These are phyloP conservation scores for Furcasterigmium furcatum DNA, from an alignment of 2,329 filamentous ascomycete genomes.

Conservation along the genomic window DNA sequence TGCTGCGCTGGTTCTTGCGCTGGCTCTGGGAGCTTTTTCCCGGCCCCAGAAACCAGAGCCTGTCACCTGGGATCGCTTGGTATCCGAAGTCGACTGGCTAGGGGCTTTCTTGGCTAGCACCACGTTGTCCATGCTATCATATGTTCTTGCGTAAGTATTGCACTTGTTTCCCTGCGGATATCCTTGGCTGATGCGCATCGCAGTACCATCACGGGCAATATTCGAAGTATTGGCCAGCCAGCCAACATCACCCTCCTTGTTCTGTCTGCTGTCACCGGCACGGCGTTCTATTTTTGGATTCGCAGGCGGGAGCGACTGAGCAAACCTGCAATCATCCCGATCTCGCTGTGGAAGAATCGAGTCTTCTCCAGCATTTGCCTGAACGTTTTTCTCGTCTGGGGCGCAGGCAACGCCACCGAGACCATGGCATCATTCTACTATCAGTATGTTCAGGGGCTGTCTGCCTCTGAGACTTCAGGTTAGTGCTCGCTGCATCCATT, in stretches of 20 bases:
- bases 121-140: slow-evolving; percentile 45
- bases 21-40: slow-evolving; percentile 35
- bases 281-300: background rate
- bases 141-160: slow-evolving; percentile 46
- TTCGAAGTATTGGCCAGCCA: slow-evolving; percentile 15
- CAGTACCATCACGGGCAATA: background rate
- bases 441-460: slow-evolving; percentile 4
- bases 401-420: slow-evolving; percentile 38
- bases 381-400: slow-evolving; percentile 37
- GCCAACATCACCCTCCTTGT: slow-evolving; percentile 40
- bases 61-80: slow-evolving; percentile 15
- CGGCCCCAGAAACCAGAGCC: slow-evolving; percentile 40
- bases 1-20: slow-evolving; percentile 35
- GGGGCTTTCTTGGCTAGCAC: slow-evolving; percentile 41
- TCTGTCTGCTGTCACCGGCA: slow-evolving; percentile 26
- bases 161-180: too few relatives aligned
- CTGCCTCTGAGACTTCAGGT: background rate
- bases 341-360: slow-evolving; percentile 52
- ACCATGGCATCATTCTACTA: slow-evolving; percentile 36
- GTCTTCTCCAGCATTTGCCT: slow-evolving; percentile 49
- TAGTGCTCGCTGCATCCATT: background rate
- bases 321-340: slow-evolving; percentile 56
- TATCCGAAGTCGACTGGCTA: slow-evolving; percentile 49
- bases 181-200: too few relatives aligned
- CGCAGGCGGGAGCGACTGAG: slow-evolving; percentile 10